Evolutionary conservation across 352 stramenopile genomes (phyloP).

Genomic region (Phytophthora podocarpi): DNA sequence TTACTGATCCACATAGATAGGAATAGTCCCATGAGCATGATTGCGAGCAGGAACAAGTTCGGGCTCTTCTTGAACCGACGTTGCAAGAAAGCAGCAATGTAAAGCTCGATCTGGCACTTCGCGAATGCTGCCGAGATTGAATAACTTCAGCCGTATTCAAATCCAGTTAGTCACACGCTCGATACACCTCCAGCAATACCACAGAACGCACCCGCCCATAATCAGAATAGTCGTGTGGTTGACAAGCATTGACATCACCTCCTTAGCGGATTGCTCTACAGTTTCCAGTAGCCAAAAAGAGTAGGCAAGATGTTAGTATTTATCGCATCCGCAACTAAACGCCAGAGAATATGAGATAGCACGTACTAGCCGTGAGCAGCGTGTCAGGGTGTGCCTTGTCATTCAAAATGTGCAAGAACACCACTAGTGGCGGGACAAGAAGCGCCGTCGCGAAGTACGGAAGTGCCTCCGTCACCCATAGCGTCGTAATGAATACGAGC

Average conservation of each 20-base stretch:
- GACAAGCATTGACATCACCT: slow-evolving; percentile 90
- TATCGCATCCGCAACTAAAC: neutral
- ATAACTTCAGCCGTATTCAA: slow-evolving; percentile 38
- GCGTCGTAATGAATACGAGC: slow-evolving; percentile 88
- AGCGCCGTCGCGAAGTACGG: slow-evolving; percentile 93
- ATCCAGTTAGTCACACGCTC: neutral
- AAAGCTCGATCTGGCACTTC: slow-evolving; percentile 93
- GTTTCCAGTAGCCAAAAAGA: neutral
- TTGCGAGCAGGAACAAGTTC: slow-evolving; percentile 90
- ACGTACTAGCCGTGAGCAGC: slow-evolving; percentile 76
- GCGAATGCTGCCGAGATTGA: slow-evolving; percentile 91
- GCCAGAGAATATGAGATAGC: neutral
- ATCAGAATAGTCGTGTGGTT: slow-evolving; percentile 94
- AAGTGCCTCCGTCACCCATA: slow-evolving; percentile 92
- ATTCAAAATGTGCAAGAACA: slow-evolving; percentile 90
- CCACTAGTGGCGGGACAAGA: slow-evolving; percentile 87
- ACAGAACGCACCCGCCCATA: slow-evolving; percentile 81
- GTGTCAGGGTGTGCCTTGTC: slow-evolving; percentile 75
- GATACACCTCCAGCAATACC: neutral
- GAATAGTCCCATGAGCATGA: slow-evolving; percentile 94
- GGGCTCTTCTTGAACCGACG: slow-evolving; percentile 89
- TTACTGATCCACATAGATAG: slow-evolving; percentile 95
- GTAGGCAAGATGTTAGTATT: neutral
- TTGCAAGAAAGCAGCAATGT: slow-evolving; percentile 90
- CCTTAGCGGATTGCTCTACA: slow-evolving; percentile 79